phyloP scores from a whole-genome alignment of 306 rosid species.

The Medicago ruthenica region DNA sequence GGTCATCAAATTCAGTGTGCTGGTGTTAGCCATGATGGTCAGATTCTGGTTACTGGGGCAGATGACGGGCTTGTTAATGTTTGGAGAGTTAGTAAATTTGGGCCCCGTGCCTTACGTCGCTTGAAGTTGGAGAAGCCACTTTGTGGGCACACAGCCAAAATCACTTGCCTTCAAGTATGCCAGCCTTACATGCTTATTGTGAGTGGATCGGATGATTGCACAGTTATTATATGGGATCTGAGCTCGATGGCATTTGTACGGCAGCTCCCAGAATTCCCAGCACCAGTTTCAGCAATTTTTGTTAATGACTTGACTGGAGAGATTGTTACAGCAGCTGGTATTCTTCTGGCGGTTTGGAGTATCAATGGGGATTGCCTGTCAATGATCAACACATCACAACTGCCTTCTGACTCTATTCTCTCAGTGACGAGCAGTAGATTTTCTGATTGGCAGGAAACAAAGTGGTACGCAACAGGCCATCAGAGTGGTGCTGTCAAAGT shows the following conservation, averaged over 20 bases:
- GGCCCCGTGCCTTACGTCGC: slow-evolving; percentile 66
- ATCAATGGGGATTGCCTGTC: slow-evolving; percentile 97
- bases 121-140: slow-evolving; percentile 94
- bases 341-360: slow-evolving; percentile 93
- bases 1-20: slow-evolving; percentile 91
- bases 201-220: slow-evolving; percentile 96
- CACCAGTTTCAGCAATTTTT: slow-evolving; percentile 79
- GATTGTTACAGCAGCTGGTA: slow-evolving; percentile 96
- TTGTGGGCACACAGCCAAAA: slow-evolving; percentile 79
- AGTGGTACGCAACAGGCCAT: slow-evolving; percentile 98
- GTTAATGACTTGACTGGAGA: slow-evolving; percentile 97
- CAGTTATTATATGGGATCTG: slow-evolving; percentile 96
- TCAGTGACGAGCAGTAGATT: slow-evolving; percentile 79
- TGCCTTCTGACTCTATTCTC: slow-evolving; percentile 96
- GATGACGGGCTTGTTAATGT: slow-evolving; percentile 94
- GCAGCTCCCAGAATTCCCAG: slow-evolving; percentile 97
- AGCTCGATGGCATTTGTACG: slow-evolving; percentile 88
- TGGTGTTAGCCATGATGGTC: slow-evolving; percentile 90
- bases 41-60: slow-evolving; percentile 90
- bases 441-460: slow-evolving; percentile 95
- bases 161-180: slow-evolving; percentile 93
- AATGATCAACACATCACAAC: slow-evolving; percentile 85
- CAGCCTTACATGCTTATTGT: slow-evolving; percentile 98
- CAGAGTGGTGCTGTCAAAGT: slow-evolving; percentile 99
- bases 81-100: slow-evolving; percentile 81